phyloP scores from a whole-genome alignment of 139 green algal species.

The Eudorina sp. region DNA sequence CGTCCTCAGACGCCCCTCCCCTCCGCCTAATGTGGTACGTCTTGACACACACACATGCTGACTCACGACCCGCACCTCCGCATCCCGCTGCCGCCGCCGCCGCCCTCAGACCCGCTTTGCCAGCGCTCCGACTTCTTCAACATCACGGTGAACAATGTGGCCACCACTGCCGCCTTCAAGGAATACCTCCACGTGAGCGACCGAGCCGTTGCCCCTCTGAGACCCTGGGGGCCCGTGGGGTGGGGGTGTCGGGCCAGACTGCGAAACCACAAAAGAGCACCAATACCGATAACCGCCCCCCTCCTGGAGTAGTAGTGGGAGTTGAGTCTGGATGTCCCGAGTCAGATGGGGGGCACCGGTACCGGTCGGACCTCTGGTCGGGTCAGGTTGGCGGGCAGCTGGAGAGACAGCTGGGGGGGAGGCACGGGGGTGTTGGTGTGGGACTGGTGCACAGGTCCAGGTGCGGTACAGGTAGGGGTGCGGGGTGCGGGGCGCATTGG shows the following conservation, averaged over 20 bases:
- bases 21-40: background rate
- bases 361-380: background rate
- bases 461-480: too few species aligned
- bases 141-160: constrained; percentile 5
- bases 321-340: background rate
- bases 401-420: too few species aligned
- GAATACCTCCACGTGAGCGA: constrained; percentile 28
- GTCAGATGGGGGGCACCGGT: background rate
- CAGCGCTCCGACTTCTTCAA: constrained; percentile 13
- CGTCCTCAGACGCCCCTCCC: background rate
- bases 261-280: background rate
- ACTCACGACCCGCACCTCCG: background rate
- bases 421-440: too few species aligned
- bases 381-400: too few species aligned
- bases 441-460: too few species aligned
- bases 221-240: too few species aligned
- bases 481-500: too few species aligned
- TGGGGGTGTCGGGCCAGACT: background rate
- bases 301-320: too few species aligned
- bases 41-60: background rate
- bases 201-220: background rate
- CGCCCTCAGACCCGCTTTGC: background rate
- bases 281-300: too few species aligned
- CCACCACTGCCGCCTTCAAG: constrained; percentile 20
- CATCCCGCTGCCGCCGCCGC: too few species aligned